Conservation (phyloP, 257 asterid genomes). For the Leptodermis oblonga region DNA sequence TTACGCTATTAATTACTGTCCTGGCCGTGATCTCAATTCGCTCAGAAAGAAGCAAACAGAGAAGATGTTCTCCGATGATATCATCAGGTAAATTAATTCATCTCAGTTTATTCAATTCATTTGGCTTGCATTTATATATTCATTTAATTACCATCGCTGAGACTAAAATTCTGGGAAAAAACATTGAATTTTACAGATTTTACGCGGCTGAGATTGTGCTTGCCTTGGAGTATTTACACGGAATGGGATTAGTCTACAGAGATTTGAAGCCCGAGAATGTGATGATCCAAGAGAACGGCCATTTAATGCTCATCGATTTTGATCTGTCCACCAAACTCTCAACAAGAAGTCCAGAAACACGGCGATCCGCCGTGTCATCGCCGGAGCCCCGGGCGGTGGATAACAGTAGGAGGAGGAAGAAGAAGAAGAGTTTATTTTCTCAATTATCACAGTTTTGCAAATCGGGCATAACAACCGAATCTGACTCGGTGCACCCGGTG, state of each 20-base stretch:
- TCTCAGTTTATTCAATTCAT: not conserved
- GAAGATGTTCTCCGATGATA: conserved; percentile 88
- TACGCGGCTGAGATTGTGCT: conserved; percentile 88
- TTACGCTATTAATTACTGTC: conserved; percentile 87
- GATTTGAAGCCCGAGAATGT: conserved; percentile 96
- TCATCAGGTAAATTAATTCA: conserved; percentile 53
- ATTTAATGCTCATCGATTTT: conserved; percentile 83
- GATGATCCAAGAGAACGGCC: conserved; percentile 87
- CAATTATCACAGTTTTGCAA: conserved; percentile 32
- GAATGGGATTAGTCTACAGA: conserved; percentile 73
- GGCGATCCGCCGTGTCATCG: conserved; percentile 17
- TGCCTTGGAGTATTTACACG: conserved; percentile 80
- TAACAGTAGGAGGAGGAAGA: conserved; percentile 20
- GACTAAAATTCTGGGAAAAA: not conserved
- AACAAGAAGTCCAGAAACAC: conserved; percentile 39
- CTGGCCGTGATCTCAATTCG: conserved; percentile 79
- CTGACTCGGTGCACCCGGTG: conserved; percentile 35
- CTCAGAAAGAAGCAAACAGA: conserved; percentile 72
- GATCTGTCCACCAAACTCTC: conserved; percentile 82
- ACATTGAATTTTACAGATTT: conserved; percentile 49
- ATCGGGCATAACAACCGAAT: conserved; percentile 38
- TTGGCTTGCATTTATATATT: not conserved
- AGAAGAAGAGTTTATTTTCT: conserved; percentile 24
- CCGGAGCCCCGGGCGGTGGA: conserved; percentile 7
- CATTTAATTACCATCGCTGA: not conserved